phyloP scores from a whole-genome alignment of 495 filamentous ascomycete species.

The Cryomyces minteri region DNA sequence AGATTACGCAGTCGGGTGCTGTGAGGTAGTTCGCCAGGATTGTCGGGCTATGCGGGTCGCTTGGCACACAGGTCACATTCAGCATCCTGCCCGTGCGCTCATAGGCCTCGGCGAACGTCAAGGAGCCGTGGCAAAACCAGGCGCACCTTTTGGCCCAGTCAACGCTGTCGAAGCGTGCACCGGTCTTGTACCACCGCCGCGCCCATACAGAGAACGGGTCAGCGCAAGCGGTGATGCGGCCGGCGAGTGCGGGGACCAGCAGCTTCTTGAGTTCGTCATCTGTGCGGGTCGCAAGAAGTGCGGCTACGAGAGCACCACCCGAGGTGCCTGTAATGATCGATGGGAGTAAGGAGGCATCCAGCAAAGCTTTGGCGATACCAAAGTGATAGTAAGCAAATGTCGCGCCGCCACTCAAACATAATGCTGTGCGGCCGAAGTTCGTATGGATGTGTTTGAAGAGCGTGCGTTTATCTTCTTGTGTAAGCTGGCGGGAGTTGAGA shows the following conservation, averaged over 20 bases:
- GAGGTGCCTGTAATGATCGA: slow-evolving; percentile 93
- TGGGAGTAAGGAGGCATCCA: slow-evolving; percentile 72
- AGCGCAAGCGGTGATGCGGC: slow-evolving; percentile 69
- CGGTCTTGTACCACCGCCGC: slow-evolving; percentile 74
- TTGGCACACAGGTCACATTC: slow-evolving; percentile 93
- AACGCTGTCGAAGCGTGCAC: slow-evolving; percentile 80
- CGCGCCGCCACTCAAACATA: slow-evolving; percentile 88
- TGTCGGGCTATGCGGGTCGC: slow-evolving; percentile 82
- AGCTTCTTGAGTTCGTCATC: slow-evolving; percentile 75
- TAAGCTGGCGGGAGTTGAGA: slow-evolving; percentile 41
- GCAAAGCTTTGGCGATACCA: slow-evolving; percentile 74
- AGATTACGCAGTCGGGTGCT: slow-evolving; percentile 89
- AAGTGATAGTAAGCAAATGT: slow-evolving; percentile 96
- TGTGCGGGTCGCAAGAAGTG: slow-evolving; percentile 72
- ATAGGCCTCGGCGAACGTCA: slow-evolving; percentile 90
- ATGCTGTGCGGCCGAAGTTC: slow-evolving; percentile 81
- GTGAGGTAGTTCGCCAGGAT: slow-evolving; percentile 91
- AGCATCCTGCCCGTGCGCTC: slow-evolving; percentile 84
- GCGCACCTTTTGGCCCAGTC: slow-evolving; percentile 75
- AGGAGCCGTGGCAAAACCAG: slow-evolving; percentile 79
- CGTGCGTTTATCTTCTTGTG: slow-evolving; percentile 55
- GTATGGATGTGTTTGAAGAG: slow-evolving; percentile 76
- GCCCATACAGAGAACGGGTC: slow-evolving; percentile 63
- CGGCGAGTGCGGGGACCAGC: slow-evolving; percentile 71
- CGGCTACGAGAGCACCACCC: slow-evolving; percentile 83